phyloP scores from a whole-genome alignment of 139 green algal species.

The Zygnema circumcarinatum region DNA sequence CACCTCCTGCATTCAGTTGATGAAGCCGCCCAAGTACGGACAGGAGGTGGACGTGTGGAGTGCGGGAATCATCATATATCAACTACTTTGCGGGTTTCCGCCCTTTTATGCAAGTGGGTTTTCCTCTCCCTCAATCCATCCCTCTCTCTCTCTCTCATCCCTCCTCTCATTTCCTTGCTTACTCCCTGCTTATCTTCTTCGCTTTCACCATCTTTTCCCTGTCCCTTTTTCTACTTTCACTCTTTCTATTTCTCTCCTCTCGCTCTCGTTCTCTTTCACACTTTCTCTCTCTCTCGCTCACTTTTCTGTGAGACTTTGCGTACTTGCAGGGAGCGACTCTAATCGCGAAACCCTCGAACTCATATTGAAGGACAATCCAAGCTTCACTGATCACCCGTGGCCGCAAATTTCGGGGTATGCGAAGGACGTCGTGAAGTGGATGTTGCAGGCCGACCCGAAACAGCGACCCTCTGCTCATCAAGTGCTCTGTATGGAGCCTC shows the following conservation, averaged over 20 bases:
- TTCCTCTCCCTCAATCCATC: not conserved
- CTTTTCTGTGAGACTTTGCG: no score
- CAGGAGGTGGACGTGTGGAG: constrained; percentile 32
- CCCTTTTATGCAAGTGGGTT: constrained; percentile 35
- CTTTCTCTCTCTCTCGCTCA: not conserved
- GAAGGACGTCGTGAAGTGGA: constrained; percentile 67
- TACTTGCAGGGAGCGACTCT: constrained; percentile 31
- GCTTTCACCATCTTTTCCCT: not conserved
- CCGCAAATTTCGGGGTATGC: constrained; percentile 71
- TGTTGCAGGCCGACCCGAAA: constrained; percentile 78
- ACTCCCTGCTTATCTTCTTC: not conserved
- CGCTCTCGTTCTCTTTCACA: not conserved
- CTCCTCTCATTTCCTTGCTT: not conserved
- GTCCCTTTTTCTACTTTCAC: not conserved
- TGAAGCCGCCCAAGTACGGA: constrained; percentile 22
- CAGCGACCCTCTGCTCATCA: constrained; percentile 79
- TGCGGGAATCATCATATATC: constrained; percentile 34
- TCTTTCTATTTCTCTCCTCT: not conserved
- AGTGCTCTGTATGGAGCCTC: constrained; percentile 63
- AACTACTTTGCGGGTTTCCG: constrained; percentile 20
- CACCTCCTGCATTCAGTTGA: not conserved
- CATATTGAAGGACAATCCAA: constrained; percentile 73
- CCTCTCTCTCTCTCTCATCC: not conserved
- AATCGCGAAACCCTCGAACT: constrained; percentile 80
- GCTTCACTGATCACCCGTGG: constrained; percentile 78